Base-by-base conservation (phyloP, 2,329 filamentous ascomycete genomes). In the Claviceps capensis region DNA sequence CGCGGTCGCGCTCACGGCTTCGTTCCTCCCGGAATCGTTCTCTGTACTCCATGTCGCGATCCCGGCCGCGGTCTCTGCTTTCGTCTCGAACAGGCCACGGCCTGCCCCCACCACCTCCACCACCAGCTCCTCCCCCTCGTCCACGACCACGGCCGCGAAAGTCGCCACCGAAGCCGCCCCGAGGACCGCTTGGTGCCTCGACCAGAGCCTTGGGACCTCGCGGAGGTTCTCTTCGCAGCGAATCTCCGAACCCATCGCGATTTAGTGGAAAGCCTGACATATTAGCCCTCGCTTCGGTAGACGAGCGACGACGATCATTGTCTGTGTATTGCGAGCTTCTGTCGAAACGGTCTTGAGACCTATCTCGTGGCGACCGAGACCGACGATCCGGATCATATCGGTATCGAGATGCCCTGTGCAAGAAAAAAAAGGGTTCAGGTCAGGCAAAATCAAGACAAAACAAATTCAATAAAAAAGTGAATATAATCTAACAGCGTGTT, bases 131-230 rank as follows among this genome's bases (percentile, higher is more conserved):
- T 5, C 49, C 49, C 26, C 48, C 49, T 38, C 48, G 48, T 22
- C 48, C 48, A 44, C 69, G 69, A 13, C 70, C 63, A 44, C 68
- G 63, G 53, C 73, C 74, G 56, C 79, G 73, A 59, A 82, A 83
- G 50, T 88, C 85, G 23, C 79, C 75, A 2, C 72, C 71, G 61
- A 83, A 86, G 8, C 79, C 81, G 53, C 82, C 83, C 53, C 86
- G 77, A 14, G 82, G 83, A 34, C 81, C 82, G 56, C 76, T 79
- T n/a, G 80, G 77, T 34, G 79, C 70, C 55, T 91, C 86, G 54
- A 85, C 77, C 53, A 89, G 71, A 4, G 86, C 87, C 66, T 90
- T 88, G 11, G 89, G 88, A 0, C 86, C 89, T 52, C 88, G 78
- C 3, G 89, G 89, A 2, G 86, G 83, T 56, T 94, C 87, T 57